Conservation (phyloP, 2,329 filamentous ascomycete genomes). For the Penicillium thymicola region DNA sequence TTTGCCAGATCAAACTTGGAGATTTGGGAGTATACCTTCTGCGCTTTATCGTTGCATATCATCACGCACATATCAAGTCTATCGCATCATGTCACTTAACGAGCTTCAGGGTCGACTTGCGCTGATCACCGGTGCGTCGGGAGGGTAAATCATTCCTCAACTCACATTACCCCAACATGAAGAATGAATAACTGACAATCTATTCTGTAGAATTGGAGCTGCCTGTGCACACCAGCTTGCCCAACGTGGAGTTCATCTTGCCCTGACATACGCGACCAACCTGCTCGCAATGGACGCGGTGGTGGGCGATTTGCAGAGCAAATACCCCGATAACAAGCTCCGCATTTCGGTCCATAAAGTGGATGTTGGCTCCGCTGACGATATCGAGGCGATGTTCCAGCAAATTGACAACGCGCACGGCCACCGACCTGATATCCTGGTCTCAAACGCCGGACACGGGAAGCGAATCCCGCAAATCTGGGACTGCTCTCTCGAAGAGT, state of each 20-base stretch:
- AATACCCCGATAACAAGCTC: constrained; percentile 29
- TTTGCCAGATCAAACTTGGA: not conserved
- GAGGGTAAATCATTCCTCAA: constrained; percentile 47
- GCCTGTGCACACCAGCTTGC: constrained; percentile 58
- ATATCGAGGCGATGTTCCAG: constrained; percentile 54
- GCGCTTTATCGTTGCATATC: not conserved
- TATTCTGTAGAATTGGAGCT: constrained; percentile 54
- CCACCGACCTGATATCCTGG: constrained; percentile 59
- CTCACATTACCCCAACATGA: not conserved
- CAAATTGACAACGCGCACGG: constrained; percentile 54
- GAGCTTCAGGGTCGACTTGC: constrained; percentile 54
- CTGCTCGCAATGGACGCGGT: constrained; percentile 47
- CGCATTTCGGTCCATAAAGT: constrained; percentile 56
- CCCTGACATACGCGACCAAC: constrained; percentile 58
- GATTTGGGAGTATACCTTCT: not conserved
- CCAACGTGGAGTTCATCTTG: constrained; percentile 51
- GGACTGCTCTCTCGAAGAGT: constrained; percentile 63
- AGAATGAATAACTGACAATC: constrained; percentile 3
- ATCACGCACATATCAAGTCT: not conserved
- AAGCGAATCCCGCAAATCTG: constrained; percentile 56
- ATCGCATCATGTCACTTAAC: constrained; percentile 33
- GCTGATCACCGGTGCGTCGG: constrained; percentile 60
- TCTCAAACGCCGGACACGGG: constrained; percentile 66
- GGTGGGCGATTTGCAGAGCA: constrained; percentile 40
- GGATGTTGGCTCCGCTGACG: constrained; percentile 54